Base-by-base conservation (phyloP, 2,329 filamentous ascomycete genomes). In the Xylariaceae sp. region DNA sequence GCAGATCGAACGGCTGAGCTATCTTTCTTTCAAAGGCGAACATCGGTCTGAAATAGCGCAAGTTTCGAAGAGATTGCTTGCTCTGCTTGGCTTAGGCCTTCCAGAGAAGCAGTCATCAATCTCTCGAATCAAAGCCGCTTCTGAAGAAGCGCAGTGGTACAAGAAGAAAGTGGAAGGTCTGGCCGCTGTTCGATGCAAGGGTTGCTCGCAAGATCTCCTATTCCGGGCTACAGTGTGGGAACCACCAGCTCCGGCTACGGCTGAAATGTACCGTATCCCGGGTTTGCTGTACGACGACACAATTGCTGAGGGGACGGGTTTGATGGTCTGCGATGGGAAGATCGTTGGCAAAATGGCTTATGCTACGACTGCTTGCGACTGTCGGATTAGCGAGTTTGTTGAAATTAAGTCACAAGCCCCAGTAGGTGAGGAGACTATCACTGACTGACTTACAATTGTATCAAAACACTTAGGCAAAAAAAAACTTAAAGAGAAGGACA, bases 61-160 rank as follows among this genome's bases (percentile, higher is more conserved):
- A 7, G 39, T 40, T 20, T 45, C 45, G n/a, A 54, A 50, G 15
- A 50, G 40, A 29, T 27, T 54, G 33, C 24, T 54, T 4, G 43
- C 51, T 4, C 2, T 54, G 11, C 45, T 54, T 5, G 51, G 41
- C 7, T 40, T 54, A n/a, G 45, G 35, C 10, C 45, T 54, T 9
- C 51, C 51, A 4, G 51, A 54, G 46, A 54, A 50, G 33, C 43
- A 50, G n/a, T 49, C 51, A 7, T 54, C 51, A 11, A 18, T 54
- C 15, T 54, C 51, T 15, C 21, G 51, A 29, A 54, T 54, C 33
- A 50, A 50, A 24, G 45, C 51, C 16, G 51, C 51, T 20, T 32
- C 45, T 8, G 45, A 54, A 16, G 51, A 54, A 40, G 51, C 51
- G 9, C 51, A 50, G 26, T 54, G 51, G 51, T 54, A 54, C 27